Evolutionary conservation across 2,329 filamentous ascomycete genomes (phyloP), one percentile per base, ranked within the genome.

Genomic region (Lasiodiplodia hormozganensis): DNA sequence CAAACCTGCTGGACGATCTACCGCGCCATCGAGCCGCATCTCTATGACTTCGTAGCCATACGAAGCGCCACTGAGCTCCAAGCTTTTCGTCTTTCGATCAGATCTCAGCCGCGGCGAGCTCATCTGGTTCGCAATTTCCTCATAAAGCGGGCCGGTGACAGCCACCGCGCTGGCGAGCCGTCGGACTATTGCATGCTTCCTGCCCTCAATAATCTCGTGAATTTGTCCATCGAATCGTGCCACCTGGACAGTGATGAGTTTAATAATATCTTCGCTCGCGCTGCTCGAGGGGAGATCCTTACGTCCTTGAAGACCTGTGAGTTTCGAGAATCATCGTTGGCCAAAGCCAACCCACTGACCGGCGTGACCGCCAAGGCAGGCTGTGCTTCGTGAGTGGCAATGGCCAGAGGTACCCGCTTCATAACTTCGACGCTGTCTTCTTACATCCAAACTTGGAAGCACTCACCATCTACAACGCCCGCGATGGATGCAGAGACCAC

Each of bases 381-480:
- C 31, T 56, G 28, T 34, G 18, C 18, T 56, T 56, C 25, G 21
- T 53, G 25, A 11, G 6, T 12, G 12, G 6, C 18, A 47, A 21
- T 21, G n/a, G 43, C 11, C 3, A 28, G 14, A 21, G 25, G n/a
- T 2, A 36, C 8, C 31, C 25, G 2, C 18, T 56, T 12, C n/a
- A 53, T 18, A 12, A 4, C 10, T 23, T 56, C 28, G 53, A 56
- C 10, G 6, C 53, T 5, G 28, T 56, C 16, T 21, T 56, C 3
- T 1, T 56, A 7, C 53, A 56, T 6, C 53, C 53, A 11, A 36
- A 4, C 12, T 36, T 56, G 53, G 28, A 56, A n/a, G 16, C 11
- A 4, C 53, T 56, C 31, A 56, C 53, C 53, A 28, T 56, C 31
- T 56, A 56, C 53, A 36, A 56, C 18, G 53, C 25, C n/a, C 28